Conservation (phyloP, 768 basidiomycete species). For the Amanita rubescens region DNA sequence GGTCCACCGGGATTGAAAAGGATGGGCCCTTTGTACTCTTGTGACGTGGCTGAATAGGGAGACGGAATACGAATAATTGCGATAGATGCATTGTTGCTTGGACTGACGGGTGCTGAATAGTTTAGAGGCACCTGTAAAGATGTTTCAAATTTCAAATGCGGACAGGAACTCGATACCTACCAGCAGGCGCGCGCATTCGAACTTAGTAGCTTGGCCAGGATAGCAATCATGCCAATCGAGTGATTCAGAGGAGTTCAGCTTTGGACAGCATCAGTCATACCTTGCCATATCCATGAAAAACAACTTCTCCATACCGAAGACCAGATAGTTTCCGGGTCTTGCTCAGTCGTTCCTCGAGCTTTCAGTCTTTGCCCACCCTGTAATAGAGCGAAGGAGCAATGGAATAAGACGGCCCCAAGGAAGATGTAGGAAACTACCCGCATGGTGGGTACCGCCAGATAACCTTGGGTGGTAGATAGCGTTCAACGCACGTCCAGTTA, state of each 20-base stretch:
- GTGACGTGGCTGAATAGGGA: constrained; percentile 15
- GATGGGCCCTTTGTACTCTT: constrained; percentile 32
- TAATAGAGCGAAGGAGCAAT: too few species aligned
- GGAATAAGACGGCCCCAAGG: too few species aligned
- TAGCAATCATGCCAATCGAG: background rate
- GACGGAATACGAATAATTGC: constrained; percentile 37
- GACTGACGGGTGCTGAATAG: constrained; percentile 30
- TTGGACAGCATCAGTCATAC: background rate
- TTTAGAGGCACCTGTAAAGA: constrained; percentile 37
- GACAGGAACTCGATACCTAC: background rate
- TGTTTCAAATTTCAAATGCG: background rate
- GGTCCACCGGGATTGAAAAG: constrained; percentile 24
- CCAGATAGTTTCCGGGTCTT: too few species aligned
- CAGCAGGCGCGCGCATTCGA: background rate
- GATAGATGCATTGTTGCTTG: constrained; percentile 26
- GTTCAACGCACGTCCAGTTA: too few species aligned
- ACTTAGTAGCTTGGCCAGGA: background rate
- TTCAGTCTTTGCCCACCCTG: too few species aligned
- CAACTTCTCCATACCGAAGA: too few species aligned
- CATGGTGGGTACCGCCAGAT: too few species aligned
- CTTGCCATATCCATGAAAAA: background rate
- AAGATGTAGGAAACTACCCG: too few species aligned
- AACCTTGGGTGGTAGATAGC: too few species aligned
- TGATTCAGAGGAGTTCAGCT: background rate
- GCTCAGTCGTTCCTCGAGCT: too few species aligned